These are phyloP conservation scores for Aspergillus terreus DNA, from an alignment of 2,329 filamentous ascomycete genomes.

Conservation along the genomic window DNA sequence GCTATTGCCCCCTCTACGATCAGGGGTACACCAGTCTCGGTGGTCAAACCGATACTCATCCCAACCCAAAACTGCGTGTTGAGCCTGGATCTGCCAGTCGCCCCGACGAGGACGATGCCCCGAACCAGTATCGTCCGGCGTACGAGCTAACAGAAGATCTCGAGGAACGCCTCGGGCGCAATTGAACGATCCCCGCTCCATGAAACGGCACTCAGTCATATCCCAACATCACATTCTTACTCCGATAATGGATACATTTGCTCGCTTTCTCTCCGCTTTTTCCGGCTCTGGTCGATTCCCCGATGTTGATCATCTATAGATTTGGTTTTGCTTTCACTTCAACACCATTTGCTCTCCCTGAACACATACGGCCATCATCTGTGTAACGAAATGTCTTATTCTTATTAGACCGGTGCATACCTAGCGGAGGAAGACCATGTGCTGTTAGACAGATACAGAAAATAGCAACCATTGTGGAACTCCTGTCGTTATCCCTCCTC, in stretches of 20 bases:
- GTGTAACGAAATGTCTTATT: not conserved
- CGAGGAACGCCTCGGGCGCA: constrained; percentile 74
- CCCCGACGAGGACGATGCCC: constrained; percentile 16
- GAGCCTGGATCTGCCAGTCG: constrained; percentile 2
- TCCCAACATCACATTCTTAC: too few relatives aligned
- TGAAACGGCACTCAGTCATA: too few relatives aligned
- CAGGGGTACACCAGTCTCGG: constrained; percentile 88
- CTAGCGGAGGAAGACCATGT: constrained; percentile 17
- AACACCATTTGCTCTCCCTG: not conserved
- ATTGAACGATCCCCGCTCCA: constrained; percentile 33
- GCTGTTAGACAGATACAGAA: constrained; percentile 23
- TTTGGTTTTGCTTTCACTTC: constrained; percentile 1
- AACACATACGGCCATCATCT: not conserved
- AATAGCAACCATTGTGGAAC: constrained; percentile 5
- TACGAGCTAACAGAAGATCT: constrained; percentile 72
- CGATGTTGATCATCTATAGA: constrained; percentile 5
- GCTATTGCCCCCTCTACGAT: constrained; percentile 86
- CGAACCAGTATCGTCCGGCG: constrained; percentile 61
- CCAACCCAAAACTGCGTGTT: constrained; percentile 69
- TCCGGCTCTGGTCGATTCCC: not conserved
- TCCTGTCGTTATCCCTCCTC: not conserved
- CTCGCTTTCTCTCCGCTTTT: not conserved
- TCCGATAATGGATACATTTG: too few relatives aligned
- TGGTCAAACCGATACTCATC: constrained; percentile 80
- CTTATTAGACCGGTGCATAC: constrained; percentile 3